These are phyloP conservation scores for Collybia sp. DNA, from an alignment of 768 basidiomycete genomes.

Conservation along the genomic window DNA sequence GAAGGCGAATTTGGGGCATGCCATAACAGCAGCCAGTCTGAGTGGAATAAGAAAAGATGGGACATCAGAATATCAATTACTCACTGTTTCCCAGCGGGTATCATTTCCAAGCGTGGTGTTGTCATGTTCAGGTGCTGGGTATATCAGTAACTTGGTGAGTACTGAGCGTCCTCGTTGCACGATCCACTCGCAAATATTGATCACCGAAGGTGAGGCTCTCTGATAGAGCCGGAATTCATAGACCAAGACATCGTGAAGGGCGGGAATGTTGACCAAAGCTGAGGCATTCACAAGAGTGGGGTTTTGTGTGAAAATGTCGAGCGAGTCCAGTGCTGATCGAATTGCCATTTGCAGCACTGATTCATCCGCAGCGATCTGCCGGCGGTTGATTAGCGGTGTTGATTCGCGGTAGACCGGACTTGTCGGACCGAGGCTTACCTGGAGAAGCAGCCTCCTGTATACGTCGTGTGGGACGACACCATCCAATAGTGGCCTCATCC, in stretches of 20 bases:
- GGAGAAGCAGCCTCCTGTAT: neutral
- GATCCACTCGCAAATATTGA: slow-evolving; percentile 9
- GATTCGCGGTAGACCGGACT: too few species aligned
- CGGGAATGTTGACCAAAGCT: too few species aligned
- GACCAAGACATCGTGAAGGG: too few species aligned
- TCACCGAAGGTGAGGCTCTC: too few species aligned
- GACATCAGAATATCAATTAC: neutral
- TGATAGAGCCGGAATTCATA: slow-evolving; percentile 1
- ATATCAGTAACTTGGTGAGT: slow-evolving; percentile 1
- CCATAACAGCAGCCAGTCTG: slow-evolving; percentile 26
- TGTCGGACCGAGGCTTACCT: neutral
- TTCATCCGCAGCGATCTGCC: slow-evolving; percentile 13
- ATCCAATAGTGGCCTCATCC: neutral
- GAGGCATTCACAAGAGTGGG: slow-evolving; percentile 2
- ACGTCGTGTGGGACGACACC: neutral
- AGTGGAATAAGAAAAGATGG: neutral
- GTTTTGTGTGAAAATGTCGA: slow-evolving; percentile 4
- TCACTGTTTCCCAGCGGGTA: slow-evolving; percentile 8
- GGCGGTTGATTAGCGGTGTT: too few species aligned
- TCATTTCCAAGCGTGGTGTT: neutral
- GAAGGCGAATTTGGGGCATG: too few species aligned
- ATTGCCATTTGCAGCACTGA: too few species aligned
- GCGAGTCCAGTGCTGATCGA: too few species aligned
- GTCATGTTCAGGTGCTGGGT: neutral
- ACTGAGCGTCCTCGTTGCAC: slow-evolving; percentile 1